Base-by-base conservation (phyloP, 1,139 yeast species). In the Yamadazyma taylorii region DNA sequence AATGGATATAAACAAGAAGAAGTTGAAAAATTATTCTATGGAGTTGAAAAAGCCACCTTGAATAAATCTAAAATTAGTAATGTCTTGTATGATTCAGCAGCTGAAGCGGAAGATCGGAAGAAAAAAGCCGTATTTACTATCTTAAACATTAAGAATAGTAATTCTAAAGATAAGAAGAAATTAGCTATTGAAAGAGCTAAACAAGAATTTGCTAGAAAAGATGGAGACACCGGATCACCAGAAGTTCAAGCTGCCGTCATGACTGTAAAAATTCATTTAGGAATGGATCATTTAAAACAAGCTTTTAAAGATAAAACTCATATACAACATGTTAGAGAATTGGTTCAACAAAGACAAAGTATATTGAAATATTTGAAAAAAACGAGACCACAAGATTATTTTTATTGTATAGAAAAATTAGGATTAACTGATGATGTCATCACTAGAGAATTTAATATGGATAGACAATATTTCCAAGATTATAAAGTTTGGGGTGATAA, bases 231-330 rank as follows among this genome's bases (percentile, higher is more conserved):
- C 0, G 97, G 95, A 1, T 86, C 96, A 0, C 81, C 96, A 35
- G 97, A 90, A 63, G 97, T 89, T 21, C 97, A 90, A 61, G 96
- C 97, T 1, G 97, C 97, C 2, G 76, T 87, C 22, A 66, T 83
- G 64, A 88, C 97, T 1, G 82, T 87, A 38, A 79, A 79, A 53
- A 87, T 92, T 48, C 88, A 85, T 47, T 82, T 78, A 50, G 71
- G 87, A 41, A 87, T 86, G 69, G 75, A 78, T 32, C 97, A 90
- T 56, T 74, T 86, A 41, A 81, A 81, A 55, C 72, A 75, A 38
- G 73, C 81, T 56, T 83, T 80, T 50, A 85, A 88, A 57, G 97
- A 92, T 62, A 71, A 77, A 52, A 70, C 71, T 32, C 81, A 83
- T 48, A 79, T 81, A 39, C 81, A 92, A 55, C 62, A 68, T 27